Conservation (phyloP, 345 rosid species). For the Sisymbrium altissimum region DNA sequence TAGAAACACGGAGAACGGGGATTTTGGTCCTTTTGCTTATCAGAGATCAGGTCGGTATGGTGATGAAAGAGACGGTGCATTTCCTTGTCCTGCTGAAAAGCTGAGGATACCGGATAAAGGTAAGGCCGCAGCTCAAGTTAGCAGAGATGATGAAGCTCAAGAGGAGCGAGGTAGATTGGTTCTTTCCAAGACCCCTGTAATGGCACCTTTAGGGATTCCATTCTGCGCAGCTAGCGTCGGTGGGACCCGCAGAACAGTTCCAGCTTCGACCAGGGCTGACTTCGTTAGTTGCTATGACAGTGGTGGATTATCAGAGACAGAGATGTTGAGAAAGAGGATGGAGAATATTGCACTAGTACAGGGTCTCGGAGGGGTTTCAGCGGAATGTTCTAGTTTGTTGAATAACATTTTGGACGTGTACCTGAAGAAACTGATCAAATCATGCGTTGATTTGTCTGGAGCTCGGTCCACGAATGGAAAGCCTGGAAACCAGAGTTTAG, state of each 20-base stretch:
- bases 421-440: constrained; percentile 73
- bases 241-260: constrained; percentile 49
- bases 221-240: constrained; percentile 66
- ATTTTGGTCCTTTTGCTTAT: constrained; percentile 57
- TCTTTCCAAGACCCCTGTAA: constrained; percentile 50
- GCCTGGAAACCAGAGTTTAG: constrained; percentile 41
- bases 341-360: constrained; percentile 72
- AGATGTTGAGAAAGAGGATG: constrained; percentile 72
- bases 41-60: constrained; percentile 60
- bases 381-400: constrained; percentile 70
- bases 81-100: constrained; percentile 38
- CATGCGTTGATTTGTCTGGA: constrained; percentile 64
- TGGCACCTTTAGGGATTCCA: constrained; percentile 82
- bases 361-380: constrained; percentile 79
- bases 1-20: constrained; percentile 56
- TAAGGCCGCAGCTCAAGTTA: constrained; percentile 34
- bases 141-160: constrained; percentile 51
- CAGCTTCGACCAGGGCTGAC: constrained; percentile 39
- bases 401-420: constrained; percentile 69
- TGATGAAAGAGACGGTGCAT: constrained; percentile 46
- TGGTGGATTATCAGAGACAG: constrained; percentile 61
- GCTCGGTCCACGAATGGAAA: constrained; percentile 44
- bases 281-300: constrained; percentile 55
- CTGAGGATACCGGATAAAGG: constrained; percentile 38
- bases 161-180: constrained; percentile 40